Base-by-base conservation (phyloP, 2,329 filamentous ascomycete species). In the Colletotrichum camelliae region DNA sequence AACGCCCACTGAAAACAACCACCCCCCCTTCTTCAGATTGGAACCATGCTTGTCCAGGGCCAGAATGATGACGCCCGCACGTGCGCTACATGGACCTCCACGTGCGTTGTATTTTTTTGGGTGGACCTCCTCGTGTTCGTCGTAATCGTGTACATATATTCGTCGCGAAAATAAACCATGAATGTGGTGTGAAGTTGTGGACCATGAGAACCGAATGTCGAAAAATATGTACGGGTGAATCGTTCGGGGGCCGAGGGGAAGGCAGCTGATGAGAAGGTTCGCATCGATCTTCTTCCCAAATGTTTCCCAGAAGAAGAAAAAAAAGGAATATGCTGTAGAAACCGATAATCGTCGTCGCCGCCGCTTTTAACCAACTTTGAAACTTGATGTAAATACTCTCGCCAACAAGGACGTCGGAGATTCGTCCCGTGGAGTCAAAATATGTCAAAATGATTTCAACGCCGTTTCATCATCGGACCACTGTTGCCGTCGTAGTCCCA, bases 401-500 rank as follows among this genome's bases (percentile, higher is more conserved):
- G 68, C 31, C 13, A 39, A 21, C 55, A 33, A n/a, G 12, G 24
- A 61, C 29, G 64, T 58, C 29, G 55, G 39, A 43, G 21, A 48
- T 16, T 27, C 29, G 61, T 73, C 62, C 39, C 57, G 29, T 33
- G 52, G 64, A 15, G 61, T 48, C 70, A 68, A 48, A 48, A 37
- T 60, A 48, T 35, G 33, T 35, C 12, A 73, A 43, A 35, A 24
- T 62, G 43, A 12, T 48, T 48, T 75, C 70, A 79, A 74, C 74
- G 70, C 35, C 78, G 76, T 67, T 80, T 83, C 76, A 77, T 77
- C 72, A 81, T 78, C 33, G 83, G 78, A 65, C 80, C 79, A 43
- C 39, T 43, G 29, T 80, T 79, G 27, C 78, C 80, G 70, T 90
- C 89, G 79, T 89, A 91, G 78, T 92, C 91, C 91, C 91, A 93